These are phyloP conservation scores for Quillaja saponaria DNA, from an alignment of 306 rosid species.

Conservation along the genomic window DNA sequence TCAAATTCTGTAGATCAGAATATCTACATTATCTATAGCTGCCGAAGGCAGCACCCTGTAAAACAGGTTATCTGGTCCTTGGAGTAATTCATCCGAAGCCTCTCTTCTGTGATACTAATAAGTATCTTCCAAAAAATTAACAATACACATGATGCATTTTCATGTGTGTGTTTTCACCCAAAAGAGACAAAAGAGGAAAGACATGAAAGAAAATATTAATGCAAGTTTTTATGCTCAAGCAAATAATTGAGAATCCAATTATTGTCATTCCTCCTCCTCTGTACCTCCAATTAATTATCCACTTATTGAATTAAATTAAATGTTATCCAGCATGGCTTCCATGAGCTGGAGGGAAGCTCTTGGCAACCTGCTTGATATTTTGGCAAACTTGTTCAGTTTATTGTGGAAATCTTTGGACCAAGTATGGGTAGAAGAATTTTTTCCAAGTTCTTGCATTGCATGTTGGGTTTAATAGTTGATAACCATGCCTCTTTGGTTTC, in stretches of 20 bases:
- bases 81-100: too few species aligned
- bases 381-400: not conserved
- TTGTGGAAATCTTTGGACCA: not conserved
- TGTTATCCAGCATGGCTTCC: not conserved
- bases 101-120: too few species aligned
- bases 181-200: not conserved
- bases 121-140: too few species aligned
- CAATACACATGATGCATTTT: not conserved
- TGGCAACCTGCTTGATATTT: not conserved
- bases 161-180: not conserved
- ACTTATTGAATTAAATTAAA: not conserved
- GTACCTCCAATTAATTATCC: not conserved
- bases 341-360: not conserved
- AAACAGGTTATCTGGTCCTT: too few species aligned
- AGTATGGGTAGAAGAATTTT: not conserved
- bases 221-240: slow-evolving; percentile 3
- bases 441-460: too few species aligned
- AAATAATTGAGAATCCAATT: not conserved
- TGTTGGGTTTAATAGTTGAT: too few species aligned
- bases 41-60: too few species aligned
- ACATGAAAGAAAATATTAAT: not conserved
- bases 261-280: not conserved
- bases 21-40: too few species aligned
- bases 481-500: too few species aligned
- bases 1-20: too few species aligned